Percentiles rank a stretch among this genome's conserved stretches.
Evolutionary conservation across 192 early-diverging fungal genomes (phyloP).

Genomic region (Chytriomyces hyalinus): DNA sequence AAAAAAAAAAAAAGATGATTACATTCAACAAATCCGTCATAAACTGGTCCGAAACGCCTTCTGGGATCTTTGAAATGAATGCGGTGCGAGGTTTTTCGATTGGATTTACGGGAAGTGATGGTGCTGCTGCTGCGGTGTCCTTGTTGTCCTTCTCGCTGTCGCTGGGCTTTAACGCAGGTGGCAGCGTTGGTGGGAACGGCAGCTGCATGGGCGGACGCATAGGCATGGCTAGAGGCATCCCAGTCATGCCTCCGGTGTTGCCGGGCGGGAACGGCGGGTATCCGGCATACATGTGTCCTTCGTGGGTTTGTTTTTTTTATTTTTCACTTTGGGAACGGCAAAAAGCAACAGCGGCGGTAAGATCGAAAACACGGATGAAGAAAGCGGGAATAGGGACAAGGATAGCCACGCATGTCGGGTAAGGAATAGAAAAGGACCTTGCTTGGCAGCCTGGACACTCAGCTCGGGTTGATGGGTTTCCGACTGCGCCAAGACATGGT

Average conservation of each 20-base stretch:
- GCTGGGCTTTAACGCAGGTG: not conserved
- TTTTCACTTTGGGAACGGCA: too few species aligned
- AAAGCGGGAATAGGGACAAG: too few species aligned
- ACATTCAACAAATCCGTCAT: conserved; percentile 61
- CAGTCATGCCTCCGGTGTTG: not conserved
- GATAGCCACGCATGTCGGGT: too few species aligned
- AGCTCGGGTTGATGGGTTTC: too few species aligned
- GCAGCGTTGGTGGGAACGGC: not conserved
- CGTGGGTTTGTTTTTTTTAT: too few species aligned
- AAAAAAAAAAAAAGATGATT: not conserved
- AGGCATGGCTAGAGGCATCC: not conserved
- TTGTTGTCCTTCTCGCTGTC: too few species aligned
- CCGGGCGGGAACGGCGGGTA: not conserved
- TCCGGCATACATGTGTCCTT: not conserved
- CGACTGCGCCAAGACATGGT: too few species aligned
- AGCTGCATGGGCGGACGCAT: not conserved
- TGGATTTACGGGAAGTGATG: not conserved
- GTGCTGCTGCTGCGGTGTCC: not conserved
- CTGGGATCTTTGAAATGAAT: conserved; percentile 70
- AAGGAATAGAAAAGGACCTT: too few species aligned
- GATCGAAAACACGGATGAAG: too few species aligned
- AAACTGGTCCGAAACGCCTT: conserved; percentile 66
- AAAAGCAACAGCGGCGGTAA: too few species aligned
- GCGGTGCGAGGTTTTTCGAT: conserved; percentile 66
- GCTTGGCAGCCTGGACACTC: too few species aligned